Base-by-base conservation (phyloP, 2,329 filamentous ascomycete species). In the Stagonosporopsis vannaccii region DNA sequence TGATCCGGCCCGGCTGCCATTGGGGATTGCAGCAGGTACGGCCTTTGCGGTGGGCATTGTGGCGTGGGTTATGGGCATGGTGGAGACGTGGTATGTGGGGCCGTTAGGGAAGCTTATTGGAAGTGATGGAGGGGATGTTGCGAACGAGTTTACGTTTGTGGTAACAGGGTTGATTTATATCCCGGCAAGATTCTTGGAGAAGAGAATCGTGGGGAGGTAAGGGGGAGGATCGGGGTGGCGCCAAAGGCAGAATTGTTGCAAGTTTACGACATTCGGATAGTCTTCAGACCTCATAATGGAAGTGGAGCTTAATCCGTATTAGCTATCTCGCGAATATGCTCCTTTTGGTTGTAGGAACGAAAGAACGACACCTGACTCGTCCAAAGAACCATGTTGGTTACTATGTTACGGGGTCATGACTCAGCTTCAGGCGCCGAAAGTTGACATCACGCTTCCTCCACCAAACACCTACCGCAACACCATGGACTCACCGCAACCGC, bases 41-140 rank as follows among this genome's bases (percentile, higher is more conserved):
- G 74, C 77, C 4, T 77, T 81, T 47, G 63, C 68, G 2, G 56
- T 79, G 0, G 77, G 78, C 6, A 70, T 78, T 2, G 58, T 77
- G 6, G 74, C 73, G 7, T 85, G 82, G 75, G 75, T 84, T 20
- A 75, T 87, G 66, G 85, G 84, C 1, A 87, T 87, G 84, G 79
- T 78, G 42, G 80, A 85, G 72, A 85, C 82, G 0, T 85, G 81
- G 80, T 85, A 81, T 62, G 72, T 82, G 20, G 83, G 82, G 2
- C 70, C 69, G 20, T 54, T 73, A 17, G 71, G 63, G 4, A 64
- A 60, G 47, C 47, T 67, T 11, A 69, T 73, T 45, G 69, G 71
- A 20, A 33, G 51, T 8, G 52, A 44, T 12, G 71, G 71, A 9
- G 69, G 66, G n/a, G 71, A 73, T 41, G 37, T 73, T 13, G 68